Evolutionary conservation across 2,329 filamentous ascomycete genomes (phyloP), one percentile per base, ranked within the genome.

Genomic region (Daldinia sp.): DNA sequence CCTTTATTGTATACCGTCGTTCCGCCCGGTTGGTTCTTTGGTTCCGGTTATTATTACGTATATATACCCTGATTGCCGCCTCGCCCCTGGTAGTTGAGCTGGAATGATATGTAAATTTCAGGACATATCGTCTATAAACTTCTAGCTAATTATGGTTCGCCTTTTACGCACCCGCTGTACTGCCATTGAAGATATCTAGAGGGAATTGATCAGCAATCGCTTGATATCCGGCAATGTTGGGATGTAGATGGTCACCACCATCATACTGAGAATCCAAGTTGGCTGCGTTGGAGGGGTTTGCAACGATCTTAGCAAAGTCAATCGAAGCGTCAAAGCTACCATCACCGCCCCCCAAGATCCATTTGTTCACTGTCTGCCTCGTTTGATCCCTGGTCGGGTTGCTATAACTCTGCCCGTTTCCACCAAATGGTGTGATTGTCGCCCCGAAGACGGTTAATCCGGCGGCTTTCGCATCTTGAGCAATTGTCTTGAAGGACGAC

Each of bases 221-320:
- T 72, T 86, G 81, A 72, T 88, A 91, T 0, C 87, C 88, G 2
- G 72, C 77, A 0, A 81, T 81, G 72, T 83, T 88, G 0, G 86
- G 85, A 77, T 91, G 88, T 70, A 91, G 72, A 72, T 87, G 87
- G 74, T 91, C 88, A 0, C 88, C 88, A 0, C 82, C 82, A 67
- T 90, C 82, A 67, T 81, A 89, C 61, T 79, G 70, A 10, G 73
- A 71, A 19, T 78, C 79, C 71, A 91, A 70, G 70, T 81, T 78
- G n/a, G 79, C 81, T 17, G 76, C 75, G 25, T 81, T 78, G 3
- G 75, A 75, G 11, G 81, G 78, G 72, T 90, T 81, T 9, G 82
- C 80, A 32, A 90, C 68, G 11, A 85, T 75, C 34, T 73, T 77
- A 69, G 88, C 86, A 68, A 91, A 90, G 72, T 91, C 88, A 23